These are phyloP conservation scores for Calonectria montana DNA, from an alignment of 2,329 filamentous ascomycete genomes.

Conservation along the genomic window DNA sequence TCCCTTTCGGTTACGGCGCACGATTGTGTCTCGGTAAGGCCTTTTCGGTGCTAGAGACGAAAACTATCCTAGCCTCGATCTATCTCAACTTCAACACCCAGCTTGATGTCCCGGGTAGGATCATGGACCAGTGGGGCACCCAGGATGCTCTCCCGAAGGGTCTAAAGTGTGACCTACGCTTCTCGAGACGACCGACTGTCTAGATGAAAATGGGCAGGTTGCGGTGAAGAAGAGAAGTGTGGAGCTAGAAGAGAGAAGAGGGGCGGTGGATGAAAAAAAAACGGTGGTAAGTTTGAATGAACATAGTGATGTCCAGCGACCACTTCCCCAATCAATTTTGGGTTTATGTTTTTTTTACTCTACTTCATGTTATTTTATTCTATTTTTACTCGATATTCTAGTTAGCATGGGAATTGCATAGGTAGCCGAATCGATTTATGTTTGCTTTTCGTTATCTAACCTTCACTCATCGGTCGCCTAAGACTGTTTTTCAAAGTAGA, in stretches of 20 bases:
- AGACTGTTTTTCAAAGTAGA: not conserved
- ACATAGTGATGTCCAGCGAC: not conserved
- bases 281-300: not conserved
- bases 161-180: conserved; percentile 1
- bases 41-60: not conserved
- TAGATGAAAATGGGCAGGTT: not conserved
- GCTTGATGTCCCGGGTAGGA: not conserved
- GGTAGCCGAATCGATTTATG: conserved; percentile 6
- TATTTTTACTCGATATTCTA: not conserved
- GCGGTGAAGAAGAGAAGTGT: not conserved
- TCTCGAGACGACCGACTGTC: not conserved
- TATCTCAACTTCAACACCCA: conserved; percentile 4
- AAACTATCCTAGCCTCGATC: not conserved
- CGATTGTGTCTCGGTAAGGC: conserved; percentile 10
- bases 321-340: not conserved
- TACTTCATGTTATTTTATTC: not conserved
- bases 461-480: not conserved
- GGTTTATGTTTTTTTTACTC: not conserved
- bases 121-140: conserved; percentile 9
- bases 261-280: not conserved
- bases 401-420: conserved; percentile 3
- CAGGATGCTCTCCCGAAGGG: conserved; percentile 12
- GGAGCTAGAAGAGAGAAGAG: not conserved
- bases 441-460: not conserved
- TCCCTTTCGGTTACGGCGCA: conserved; percentile 7